Evolutionary conservation across 208 protist genomes (phyloP), one percentile per base, ranked within the genome.

Genomic region (Acanthamoeba royreba): DNA sequence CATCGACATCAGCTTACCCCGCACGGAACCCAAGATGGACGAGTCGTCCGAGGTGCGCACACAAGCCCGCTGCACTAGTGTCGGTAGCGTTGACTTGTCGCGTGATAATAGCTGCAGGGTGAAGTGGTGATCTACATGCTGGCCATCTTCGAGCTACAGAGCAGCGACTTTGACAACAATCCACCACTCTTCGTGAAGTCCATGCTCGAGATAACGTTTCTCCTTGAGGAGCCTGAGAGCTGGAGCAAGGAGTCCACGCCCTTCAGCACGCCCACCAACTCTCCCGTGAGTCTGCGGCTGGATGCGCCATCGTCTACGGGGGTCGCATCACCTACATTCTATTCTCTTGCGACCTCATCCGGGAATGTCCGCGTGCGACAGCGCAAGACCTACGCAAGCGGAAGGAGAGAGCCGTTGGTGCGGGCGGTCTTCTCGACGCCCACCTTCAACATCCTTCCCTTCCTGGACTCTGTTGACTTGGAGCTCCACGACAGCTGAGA

Each of bases 61-160:
- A 74, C 25, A 28, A 74, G 53, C 53, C 5, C 7, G 53, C 53
- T n/a, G n/a, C n/a, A n/a, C n/a, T n/a, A n/a, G n/a, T n/a, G n/a
- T 55, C 19, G 49, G 49, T 55, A 55, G 9, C 19, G 49, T 55
- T 55, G 19, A 55, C 49, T 55, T 55, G 13, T 55, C 9, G 49
- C n/a, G 58, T n/a, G n/a, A n/a, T n/a, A n/a, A n/a, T n/a, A 69
- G 7, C 58, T 31, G 11, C 7, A 79, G 38, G 17, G 38, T 42
- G 69, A 46, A 5, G 69, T 79, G 17, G 31, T 9, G 17, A 46
- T 79, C 69, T 79, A 79, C 69, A 79, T 79, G 69, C 9, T 79
- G 69, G 69, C 69, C 69, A 79, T 79, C 35, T 79, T 79, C 69
- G 69, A 79, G 69, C 69, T 79, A 2, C 69, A 79, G 38, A 79